A percentile compares a stretch with the other conserved stretches of the same genome.
Evolutionary conservation across 352 stramenopile genomes (phyloP).

Genomic region (Phytophthora vignae): DNA sequence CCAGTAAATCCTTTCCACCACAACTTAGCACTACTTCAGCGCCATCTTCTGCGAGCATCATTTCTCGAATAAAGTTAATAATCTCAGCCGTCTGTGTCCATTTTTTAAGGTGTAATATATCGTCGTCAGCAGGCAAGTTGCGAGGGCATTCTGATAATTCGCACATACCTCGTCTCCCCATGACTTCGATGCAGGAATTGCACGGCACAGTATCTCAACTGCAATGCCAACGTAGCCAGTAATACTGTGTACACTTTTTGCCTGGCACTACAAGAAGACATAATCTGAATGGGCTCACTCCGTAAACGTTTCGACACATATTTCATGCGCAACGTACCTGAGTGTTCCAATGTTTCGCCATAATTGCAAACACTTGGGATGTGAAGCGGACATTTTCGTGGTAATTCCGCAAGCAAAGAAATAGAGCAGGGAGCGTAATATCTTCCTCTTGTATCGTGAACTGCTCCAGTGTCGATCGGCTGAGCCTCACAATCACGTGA

Average conservation of each 20-base stretch:
- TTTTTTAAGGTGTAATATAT: background rate
- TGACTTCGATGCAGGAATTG: conserved; percentile 25
- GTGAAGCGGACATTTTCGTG: conserved; percentile 52
- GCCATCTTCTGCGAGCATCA: conserved; percentile 58
- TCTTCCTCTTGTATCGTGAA: conserved; percentile 58
- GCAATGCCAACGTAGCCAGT: conserved; percentile 72
- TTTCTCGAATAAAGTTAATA: conserved; percentile 70
- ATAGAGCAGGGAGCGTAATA: conserved; percentile 65
- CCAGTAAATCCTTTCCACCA: conserved; percentile 52
- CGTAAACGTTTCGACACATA: background rate
- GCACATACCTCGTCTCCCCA: conserved; percentile 29
- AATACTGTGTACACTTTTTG: conserved; percentile 49
- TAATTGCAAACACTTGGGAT: conserved; percentile 66
- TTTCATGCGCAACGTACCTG: conserved; percentile 26
- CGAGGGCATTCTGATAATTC: background rate
- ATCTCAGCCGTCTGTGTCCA: conserved; percentile 56
- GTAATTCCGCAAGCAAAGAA: conserved; percentile 69
- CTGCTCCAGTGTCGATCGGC: conserved; percentile 48
- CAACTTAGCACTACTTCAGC: conserved; percentile 56
- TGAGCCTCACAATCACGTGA: conserved; percentile 53
- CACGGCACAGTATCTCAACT: conserved; percentile 50
- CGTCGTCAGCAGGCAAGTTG: background rate
- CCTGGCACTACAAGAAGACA: conserved; percentile 2
- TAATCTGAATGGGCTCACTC: background rate
- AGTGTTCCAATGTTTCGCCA: conserved; percentile 58